Conservation (phyloP, 176 grass and related monocot genomes). For the Musa beccarii region DNA sequence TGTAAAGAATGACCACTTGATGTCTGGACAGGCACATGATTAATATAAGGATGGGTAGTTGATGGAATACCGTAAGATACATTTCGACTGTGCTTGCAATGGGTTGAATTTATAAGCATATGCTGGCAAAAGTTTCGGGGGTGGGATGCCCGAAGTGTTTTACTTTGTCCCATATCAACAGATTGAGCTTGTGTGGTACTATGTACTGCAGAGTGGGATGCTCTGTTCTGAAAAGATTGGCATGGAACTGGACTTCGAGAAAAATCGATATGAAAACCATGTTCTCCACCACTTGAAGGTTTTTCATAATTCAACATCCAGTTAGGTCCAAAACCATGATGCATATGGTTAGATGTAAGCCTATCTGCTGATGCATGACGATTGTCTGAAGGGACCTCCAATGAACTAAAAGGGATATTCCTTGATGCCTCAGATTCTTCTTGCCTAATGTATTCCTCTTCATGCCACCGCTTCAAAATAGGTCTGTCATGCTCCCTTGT, state of each 20-base stretch:
- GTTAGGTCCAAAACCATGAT: conserved; percentile 22
- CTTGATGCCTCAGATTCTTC: conserved; percentile 24
- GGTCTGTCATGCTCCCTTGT: conserved; percentile 5
- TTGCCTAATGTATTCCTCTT: conserved; percentile 27
- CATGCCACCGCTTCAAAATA: conserved; percentile 16
- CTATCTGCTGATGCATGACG: neutral
- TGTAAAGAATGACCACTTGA: conserved; percentile 29
- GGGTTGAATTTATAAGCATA: conserved; percentile 19
- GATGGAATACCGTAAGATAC: conserved; percentile 20
- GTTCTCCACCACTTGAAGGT: conserved; percentile 24
- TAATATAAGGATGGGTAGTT: conserved; percentile 18
- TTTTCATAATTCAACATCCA: conserved; percentile 16
- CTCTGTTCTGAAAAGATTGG: conserved; percentile 31
- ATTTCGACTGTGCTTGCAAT: conserved; percentile 22
- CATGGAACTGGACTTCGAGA: conserved; percentile 22
- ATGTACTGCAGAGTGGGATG: neutral
- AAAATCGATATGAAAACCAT: conserved; percentile 27
- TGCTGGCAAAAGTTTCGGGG: conserved; percentile 22
- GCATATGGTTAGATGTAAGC: conserved; percentile 17
- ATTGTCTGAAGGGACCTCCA: conserved; percentile 22
- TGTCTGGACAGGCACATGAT: conserved; percentile 25
- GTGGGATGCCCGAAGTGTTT: conserved; percentile 5
- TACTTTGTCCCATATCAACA: conserved; percentile 17
- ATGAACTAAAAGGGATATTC: conserved; percentile 8
- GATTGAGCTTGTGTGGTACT: conserved; percentile 20